Evolutionary conservation across 2,329 filamentous ascomycete species (phyloP), one percentile per base, ranked within the genome.

Genomic region (Hypoxylon sp.): DNA sequence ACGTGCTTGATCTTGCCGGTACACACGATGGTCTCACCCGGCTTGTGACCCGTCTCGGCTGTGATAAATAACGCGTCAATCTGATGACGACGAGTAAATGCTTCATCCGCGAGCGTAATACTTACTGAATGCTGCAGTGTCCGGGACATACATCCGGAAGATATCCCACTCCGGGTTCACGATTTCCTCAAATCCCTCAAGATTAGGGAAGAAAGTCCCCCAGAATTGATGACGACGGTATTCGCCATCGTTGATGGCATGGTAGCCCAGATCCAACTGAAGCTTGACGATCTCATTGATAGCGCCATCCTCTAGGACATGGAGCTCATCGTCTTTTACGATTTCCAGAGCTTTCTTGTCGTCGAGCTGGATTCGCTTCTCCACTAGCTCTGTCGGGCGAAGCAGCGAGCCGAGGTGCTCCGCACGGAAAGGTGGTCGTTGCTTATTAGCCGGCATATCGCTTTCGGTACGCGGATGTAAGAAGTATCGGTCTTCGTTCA

Each of bases 371-470:
- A 87, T 81, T 68, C 90, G 88, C 67, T 85, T 86, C 56, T 88
- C 82, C 22, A 89, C 80, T 55, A 92, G 81, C 62, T 85, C 80
- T 67, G 88, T 79, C 5, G 90, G 90, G 10, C 91, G 88, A 48
- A 92, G 85, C 30, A 93, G 81, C 4, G 89, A 92, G 69, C 90
- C 91, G 68, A 92, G 81, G 73, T 93, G 90, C 81, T 93, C 91
- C 50, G 91, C 91, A 68, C 90, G 85, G 81, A 91, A 92, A 46
- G 90, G 91, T 3, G 80, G 80, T n/a, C 68, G 65, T 64, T 73
- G 74, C 69, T 75, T 76, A 59, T 73, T 74, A 43, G 50, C 48
- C 17, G 64, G 56, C 74, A 75, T 76, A 32, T 44, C 61, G 59
- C 19, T 48, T n/a, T 20, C 44, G 41, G 22, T 43, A 43, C 48